Evolutionary conservation across 1,284 basidiomycete species (phyloP).

Genomic region (Malassezia japonica): DNA sequence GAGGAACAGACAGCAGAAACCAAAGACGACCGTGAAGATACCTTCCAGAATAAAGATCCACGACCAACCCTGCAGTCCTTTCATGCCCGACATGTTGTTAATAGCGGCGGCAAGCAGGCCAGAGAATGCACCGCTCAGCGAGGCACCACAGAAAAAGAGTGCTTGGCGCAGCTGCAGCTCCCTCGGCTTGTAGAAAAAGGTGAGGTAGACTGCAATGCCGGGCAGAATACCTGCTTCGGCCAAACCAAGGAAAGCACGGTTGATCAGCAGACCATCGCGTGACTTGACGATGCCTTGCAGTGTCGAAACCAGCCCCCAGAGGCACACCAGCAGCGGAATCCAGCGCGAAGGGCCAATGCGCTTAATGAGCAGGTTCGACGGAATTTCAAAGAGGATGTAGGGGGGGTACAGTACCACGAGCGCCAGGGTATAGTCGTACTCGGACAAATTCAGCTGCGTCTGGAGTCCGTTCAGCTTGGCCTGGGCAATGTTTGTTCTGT

Average conservation of each 20-base stretch:
- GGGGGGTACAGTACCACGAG: slow-evolving; percentile 35
- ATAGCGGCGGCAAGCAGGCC: slow-evolving; percentile 40
- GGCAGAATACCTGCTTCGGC: slow-evolving; percentile 34
- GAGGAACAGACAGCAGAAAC: slow-evolving; percentile 23
- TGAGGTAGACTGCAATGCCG: slow-evolving; percentile 32
- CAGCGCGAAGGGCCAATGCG: slow-evolving; percentile 27
- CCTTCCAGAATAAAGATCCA: slow-evolving; percentile 44
- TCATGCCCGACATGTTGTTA: slow-evolving; percentile 23
- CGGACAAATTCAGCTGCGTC: slow-evolving; percentile 18
- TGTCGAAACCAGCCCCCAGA: slow-evolving; percentile 32
- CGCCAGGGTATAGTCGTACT: slow-evolving; percentile 1
- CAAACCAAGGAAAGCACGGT: slow-evolving; percentile 33
- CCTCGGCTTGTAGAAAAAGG: slow-evolving; percentile 39
- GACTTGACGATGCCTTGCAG: slow-evolving; percentile 31
- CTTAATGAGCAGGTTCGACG: slow-evolving; percentile 35
- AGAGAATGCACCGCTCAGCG: slow-evolving; percentile 34
- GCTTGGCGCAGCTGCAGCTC: slow-evolving; percentile 38
- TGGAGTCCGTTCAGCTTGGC: slow-evolving; percentile 29
- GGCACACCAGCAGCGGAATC: slow-evolving; percentile 30
- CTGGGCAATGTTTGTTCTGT: slow-evolving; percentile 36
- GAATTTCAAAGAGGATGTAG: slow-evolving; percentile 44
- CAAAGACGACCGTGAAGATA: slow-evolving; percentile 33
- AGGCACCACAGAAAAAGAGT: slow-evolving; percentile 38
- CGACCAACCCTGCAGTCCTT: slow-evolving; percentile 22
- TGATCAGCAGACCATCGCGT: slow-evolving; percentile 33